Evolutionary conservation across 1,139 yeast species (phyloP), one percentile per base, ranked within the genome.

Genomic region (Zygosaccharomyces pseudobailii): DNA sequence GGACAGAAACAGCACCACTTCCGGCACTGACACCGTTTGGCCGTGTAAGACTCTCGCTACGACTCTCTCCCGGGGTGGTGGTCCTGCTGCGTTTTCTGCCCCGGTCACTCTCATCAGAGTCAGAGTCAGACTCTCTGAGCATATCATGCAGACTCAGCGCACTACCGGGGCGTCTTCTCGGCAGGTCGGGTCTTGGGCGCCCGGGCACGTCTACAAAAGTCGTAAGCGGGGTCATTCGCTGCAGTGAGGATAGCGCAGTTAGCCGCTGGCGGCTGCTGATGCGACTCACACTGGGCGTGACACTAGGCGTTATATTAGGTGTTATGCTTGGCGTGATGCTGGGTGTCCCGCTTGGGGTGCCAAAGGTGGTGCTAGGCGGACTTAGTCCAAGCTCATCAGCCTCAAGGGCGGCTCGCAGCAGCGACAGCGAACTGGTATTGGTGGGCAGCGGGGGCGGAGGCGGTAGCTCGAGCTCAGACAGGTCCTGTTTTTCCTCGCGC

Each of bases 161-260:
- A n/a, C 63, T 59, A 24, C 50, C 56, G n/a, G 63, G 63, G 32
- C 41, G 59, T 55, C 40, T 54, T 57, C 37, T 55, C 40, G 25
- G 50, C 37, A 8, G 44, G n/a, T 24, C 36, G 30, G 36, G 38
- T 8, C 27, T 24, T 17, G 46, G 36, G 40, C 47, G 31, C 32
- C 25, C 38, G 37, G 48, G 45, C 4, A 31, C 37, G 9, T 39
- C 34, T 9, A 30, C 43, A 10, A 42, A 45, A n/a, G 34, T 36
- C 4, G 46, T 41, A 25, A 60, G 40, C 6, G 73, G 73, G 0
- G 73, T 69, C 73, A 70, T 69, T 55, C 68, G 57, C 53, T 70
- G 69, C 47, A 70, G 47, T 3, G 68, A 63, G 0, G 73, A 70
- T 23, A 69, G 54, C 2, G 68, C 72, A 48, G 59, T 64, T 31